A percentile compares a stretch with the other conserved stretches of the same genome.
These are phyloP conservation scores for Mycena belliarum DNA, from an alignment of 768 basidiomycete genomes.

Conservation along the genomic window DNA sequence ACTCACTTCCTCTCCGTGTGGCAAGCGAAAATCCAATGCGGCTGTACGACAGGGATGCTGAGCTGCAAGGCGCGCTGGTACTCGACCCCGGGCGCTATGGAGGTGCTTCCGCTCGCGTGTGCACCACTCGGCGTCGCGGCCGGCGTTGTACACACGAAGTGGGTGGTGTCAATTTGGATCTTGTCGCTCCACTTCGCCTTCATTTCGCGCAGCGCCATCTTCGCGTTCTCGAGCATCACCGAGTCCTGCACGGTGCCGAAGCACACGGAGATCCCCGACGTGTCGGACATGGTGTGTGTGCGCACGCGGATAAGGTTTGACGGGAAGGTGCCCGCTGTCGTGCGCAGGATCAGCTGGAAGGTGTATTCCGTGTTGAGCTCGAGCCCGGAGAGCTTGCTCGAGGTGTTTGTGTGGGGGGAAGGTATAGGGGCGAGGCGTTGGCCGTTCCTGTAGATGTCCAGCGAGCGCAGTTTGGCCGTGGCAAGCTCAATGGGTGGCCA, in stretches of 20 bases:
- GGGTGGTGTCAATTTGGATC: constrained; percentile 97
- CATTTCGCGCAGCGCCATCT: constrained; percentile 81
- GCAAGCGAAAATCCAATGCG: constrained; percentile 93
- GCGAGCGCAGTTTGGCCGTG: constrained; percentile 78
- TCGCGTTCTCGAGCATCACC: constrained; percentile 76
- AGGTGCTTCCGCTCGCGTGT: constrained; percentile 50
- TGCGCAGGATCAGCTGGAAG: constrained; percentile 93
- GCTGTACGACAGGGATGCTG: constrained; percentile 93
- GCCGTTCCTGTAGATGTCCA: constrained; percentile 92
- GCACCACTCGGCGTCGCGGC: constrained; percentile 64
- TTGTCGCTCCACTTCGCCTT: constrained; percentile 87
- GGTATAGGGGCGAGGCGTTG: constrained; percentile 87
- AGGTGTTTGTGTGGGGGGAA: constrained; percentile 79
- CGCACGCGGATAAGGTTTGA: constrained; percentile 81
- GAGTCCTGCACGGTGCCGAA: constrained; percentile 87
- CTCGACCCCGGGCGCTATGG: constrained; percentile 73
- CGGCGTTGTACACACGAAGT: constrained; percentile 95
- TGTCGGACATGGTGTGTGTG: constrained; percentile 95
- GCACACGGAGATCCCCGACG: constrained; percentile 92
- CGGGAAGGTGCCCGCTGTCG: constrained; percentile 87
- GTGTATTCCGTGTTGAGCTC: constrained; percentile 83
- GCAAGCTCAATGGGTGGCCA: constrained; percentile 89
- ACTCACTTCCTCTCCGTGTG: constrained; percentile 78
- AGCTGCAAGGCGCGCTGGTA: constrained; percentile 95
- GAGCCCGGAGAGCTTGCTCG: constrained; percentile 83